Evolutionary conservation across 2,329 filamentous ascomycete species (phyloP).

Genomic region (Conoideocrella luteorostrata): DNA sequence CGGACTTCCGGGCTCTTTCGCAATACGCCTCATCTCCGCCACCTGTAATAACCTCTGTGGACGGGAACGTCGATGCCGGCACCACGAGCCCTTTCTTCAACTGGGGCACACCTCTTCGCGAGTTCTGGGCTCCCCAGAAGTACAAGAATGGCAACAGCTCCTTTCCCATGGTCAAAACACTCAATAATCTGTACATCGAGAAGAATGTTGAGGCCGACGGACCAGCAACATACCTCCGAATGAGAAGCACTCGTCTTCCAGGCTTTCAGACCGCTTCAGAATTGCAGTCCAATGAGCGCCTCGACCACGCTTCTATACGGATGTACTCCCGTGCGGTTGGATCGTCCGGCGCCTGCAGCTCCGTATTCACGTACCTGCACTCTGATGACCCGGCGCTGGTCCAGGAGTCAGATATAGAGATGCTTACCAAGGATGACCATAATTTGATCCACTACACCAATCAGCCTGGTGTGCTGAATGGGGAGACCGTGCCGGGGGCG

Average conservation of each 20-base stretch:
- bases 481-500: neutral
- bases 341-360: neutral
- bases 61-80: neutral
- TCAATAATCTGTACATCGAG: neutral
- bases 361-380: neutral
- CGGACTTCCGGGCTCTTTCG: conserved; percentile 10
- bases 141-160: neutral
- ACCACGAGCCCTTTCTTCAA: neutral
- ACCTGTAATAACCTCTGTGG: neutral
- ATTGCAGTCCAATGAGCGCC: neutral
- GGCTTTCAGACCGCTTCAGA: neutral
- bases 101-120: neutral
- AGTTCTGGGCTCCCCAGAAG: neutral
- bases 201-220: neutral
- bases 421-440: neutral
- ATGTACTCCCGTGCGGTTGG: neutral
- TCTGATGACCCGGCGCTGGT: neutral
- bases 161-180: neutral
- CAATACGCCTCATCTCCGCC: neutral
- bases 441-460: neutral
- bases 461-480: neutral
- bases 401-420: neutral
- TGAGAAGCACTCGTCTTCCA: neutral
- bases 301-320: neutral
- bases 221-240: neutral